phyloP scores from a whole-genome alignment of 805 yeast species.

The Ogataea henricii region DNA sequence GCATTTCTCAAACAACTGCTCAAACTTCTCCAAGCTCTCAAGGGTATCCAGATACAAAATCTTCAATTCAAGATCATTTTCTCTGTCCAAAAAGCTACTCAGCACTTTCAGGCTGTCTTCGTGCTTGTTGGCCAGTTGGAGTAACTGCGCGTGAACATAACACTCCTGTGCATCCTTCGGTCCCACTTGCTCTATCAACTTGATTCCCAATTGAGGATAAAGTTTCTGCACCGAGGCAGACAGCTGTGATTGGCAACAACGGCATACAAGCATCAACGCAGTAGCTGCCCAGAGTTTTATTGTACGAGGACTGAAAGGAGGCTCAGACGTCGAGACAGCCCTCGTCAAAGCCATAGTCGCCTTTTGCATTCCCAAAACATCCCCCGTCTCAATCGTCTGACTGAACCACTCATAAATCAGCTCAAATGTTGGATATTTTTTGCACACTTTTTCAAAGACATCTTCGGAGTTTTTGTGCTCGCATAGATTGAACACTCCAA shows the following conservation, averaged over 20 bases:
- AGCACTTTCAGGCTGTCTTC: conserved; percentile 37
- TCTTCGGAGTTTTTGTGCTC: conserved; percentile 42
- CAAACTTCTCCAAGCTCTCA: conserved; percentile 44
- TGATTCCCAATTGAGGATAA: conserved; percentile 61
- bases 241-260: conserved; percentile 36
- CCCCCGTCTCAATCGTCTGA: conserved; percentile 47
- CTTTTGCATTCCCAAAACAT: conserved; percentile 55
- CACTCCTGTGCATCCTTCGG: conserved; percentile 68
- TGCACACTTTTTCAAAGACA: conserved; percentile 59
- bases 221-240: conserved; percentile 49
- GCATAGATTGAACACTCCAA: conserved; percentile 42
- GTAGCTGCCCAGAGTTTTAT: conserved; percentile 59
- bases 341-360: conserved; percentile 48
- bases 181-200: conserved; percentile 51
- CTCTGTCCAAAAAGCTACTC: conserved; percentile 36
- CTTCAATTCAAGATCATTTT: conserved; percentile 64
- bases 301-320: conserved; percentile 33
- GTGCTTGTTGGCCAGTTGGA: conserved; percentile 39
- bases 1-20: conserved; percentile 43
- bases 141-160: conserved; percentile 56
- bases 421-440: conserved; percentile 54
- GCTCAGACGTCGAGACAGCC: conserved; percentile 23
- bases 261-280: conserved; percentile 45
- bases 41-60: conserved; percentile 54
- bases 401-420: conserved; percentile 60